A percentile compares a stretch with the other conserved stretches of the same genome.
phyloP scores from a whole-genome alignment of 192 early-diverging fungal genomes.

The Umbelopsis sp. region DNA sequence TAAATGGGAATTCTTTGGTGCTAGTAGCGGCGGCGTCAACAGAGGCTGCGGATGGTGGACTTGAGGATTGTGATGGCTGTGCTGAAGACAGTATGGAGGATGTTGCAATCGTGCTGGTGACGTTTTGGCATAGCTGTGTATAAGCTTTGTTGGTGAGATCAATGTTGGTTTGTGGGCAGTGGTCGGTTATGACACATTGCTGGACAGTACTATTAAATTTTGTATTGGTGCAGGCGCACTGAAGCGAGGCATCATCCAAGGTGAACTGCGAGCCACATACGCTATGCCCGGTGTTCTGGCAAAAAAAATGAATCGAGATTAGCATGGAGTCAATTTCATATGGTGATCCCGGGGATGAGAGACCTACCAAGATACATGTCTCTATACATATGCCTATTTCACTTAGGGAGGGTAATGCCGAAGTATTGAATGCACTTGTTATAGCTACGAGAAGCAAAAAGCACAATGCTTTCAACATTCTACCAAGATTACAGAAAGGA shows the following conservation, averaged over 20 bases:
- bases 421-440: not conserved
- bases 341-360: not conserved
- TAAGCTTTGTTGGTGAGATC: not conserved
- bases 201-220: not conserved
- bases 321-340: not conserved
- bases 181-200: not conserved
- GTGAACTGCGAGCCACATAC: constrained; percentile 1
- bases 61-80: not conserved
- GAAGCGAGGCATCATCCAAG: not conserved
- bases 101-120: not conserved
- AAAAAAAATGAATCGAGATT: not conserved
- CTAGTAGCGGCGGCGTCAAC: constrained; percentile 1
- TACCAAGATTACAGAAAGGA: not conserved
- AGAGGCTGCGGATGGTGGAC: not conserved
- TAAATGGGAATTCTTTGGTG: constrained; percentile 12
- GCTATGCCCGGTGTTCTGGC: constrained; percentile 2
- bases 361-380: constrained; percentile 1
- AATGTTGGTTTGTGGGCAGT: not conserved
- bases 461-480: constrained; percentile 11
- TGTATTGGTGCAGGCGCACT: constrained; percentile 5
- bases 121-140: not conserved
- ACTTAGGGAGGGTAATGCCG: not conserved
- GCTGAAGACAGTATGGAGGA: not conserved
- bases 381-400: not conserved
- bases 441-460: not conserved